A percentile compares a stretch with the other conserved stretches of the same genome.
These are phyloP conservation scores for Leavenworthia alabamica DNA, from an alignment of 345 rosid genomes.

Conservation along the genomic window DNA sequence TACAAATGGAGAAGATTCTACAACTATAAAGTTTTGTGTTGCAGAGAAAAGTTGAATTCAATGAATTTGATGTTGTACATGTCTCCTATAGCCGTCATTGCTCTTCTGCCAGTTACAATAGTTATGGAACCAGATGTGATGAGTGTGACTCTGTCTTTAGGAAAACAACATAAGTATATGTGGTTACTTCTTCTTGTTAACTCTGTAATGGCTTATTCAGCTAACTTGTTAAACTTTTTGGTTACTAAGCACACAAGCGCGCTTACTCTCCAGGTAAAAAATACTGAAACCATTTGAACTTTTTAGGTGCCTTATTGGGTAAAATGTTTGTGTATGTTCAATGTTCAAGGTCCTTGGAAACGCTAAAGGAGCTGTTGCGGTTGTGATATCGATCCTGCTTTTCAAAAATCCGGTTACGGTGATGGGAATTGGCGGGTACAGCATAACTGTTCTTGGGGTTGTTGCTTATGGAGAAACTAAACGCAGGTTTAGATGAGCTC, in stretches of 20 bases:
- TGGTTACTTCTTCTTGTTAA: slow-evolving; percentile 64
- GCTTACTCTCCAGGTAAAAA: slow-evolving; percentile 76
- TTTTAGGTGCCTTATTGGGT: not conserved
- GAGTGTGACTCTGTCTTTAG: slow-evolving; percentile 49
- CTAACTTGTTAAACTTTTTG: slow-evolving; percentile 85
- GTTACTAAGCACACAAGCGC: slow-evolving; percentile 93
- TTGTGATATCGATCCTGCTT: slow-evolving; percentile 71
- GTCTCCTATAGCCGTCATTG: slow-evolving; percentile 81
- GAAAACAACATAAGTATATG: slow-evolving; percentile 54
- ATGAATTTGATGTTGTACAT: slow-evolving; percentile 90
- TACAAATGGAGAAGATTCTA: too few species aligned
- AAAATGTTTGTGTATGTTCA: slow-evolving; percentile 1
- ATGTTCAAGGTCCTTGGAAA: slow-evolving; percentile 75
- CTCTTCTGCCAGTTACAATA: slow-evolving; percentile 58
- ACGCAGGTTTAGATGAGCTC: slow-evolving; percentile 62
- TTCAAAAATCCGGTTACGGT: slow-evolving; percentile 83
- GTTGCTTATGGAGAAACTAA: slow-evolving; percentile 88
- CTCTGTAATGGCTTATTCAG: slow-evolving; percentile 73
- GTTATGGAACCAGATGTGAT: slow-evolving; percentile 77
- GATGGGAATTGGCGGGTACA: slow-evolving; percentile 75
- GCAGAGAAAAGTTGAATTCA: slow-evolving; percentile 89
- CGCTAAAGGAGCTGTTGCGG: slow-evolving; percentile 95
- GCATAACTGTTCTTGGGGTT: slow-evolving; percentile 71
- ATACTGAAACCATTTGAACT: not conserved
- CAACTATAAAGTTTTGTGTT: slow-evolving; percentile 9